A percentile compares a stretch with the other conserved stretches of the same genome.
Conservation (phyloP, 108 stramenopile species). For the Fragilaria crotonensis region DNA sequence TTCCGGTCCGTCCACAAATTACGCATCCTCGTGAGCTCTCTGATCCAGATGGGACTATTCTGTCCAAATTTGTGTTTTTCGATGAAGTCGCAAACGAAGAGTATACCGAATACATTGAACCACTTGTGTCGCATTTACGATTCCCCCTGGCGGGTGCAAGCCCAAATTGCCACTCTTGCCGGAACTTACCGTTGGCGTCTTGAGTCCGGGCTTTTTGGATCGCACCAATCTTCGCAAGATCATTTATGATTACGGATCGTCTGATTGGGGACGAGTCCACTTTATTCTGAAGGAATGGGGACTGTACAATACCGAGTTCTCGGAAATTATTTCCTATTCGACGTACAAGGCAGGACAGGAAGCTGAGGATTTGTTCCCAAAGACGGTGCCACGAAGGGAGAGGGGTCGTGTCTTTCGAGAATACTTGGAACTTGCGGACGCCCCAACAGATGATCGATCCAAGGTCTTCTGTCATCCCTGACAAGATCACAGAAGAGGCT, state of each 20-base stretch:
- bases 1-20: background rate
- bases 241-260: background rate
- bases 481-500: background rate
- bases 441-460: background rate
- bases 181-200: background rate
- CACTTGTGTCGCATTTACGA: background rate
- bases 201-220: background rate
- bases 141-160: background rate
- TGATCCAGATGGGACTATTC: background rate
- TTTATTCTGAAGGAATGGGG: background rate
- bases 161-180: background rate
- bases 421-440: background rate
- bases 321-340: background rate
- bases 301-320: background rate
- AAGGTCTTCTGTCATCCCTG: background rate
- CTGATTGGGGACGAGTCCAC: background rate
- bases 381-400: background rate
- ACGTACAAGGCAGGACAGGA: background rate
- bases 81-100: background rate
- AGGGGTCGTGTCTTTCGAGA: background rate
- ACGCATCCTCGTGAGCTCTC: background rate
- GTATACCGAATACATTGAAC: slow-evolving; percentile 3
- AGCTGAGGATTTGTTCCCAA: background rate
- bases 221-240: background rate
- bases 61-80: background rate